Conservation (phyloP, 106 monocot genomes). For the Dendrobium chrysotoxum region DNA sequence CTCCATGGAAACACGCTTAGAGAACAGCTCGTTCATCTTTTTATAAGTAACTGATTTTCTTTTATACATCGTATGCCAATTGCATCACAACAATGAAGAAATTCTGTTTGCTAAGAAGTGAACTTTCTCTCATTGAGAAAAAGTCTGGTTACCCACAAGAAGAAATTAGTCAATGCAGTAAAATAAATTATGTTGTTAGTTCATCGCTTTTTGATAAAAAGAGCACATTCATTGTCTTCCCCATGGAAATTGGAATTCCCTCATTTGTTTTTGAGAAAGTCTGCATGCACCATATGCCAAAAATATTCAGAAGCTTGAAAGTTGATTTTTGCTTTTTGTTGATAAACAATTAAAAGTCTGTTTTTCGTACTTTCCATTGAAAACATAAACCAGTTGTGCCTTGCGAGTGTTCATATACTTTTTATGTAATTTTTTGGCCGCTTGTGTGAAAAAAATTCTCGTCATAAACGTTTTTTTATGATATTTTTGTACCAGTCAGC, state of each 20-base stretch:
- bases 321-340: neutral
- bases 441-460: neutral
- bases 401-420: neutral
- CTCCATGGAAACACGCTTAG: no score
- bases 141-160: no score
- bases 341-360: neutral
- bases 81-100: no score
- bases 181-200: neutral
- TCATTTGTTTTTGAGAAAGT: neutral
- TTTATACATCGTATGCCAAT: no score
- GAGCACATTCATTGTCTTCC: neutral
- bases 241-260: neutral
- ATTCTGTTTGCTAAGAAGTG: no score
- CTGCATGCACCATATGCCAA: neutral
- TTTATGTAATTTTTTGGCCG: neutral
- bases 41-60: no score
- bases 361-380: neutral
- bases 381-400: neutral
- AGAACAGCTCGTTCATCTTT: no score
- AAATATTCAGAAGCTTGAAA: neutral
- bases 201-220: neutral
- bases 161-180: neutral
- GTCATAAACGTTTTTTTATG: neutral
- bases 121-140: no score
- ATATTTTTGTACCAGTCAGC: neutral